A percentile compares a stretch with the other conserved stretches of the same genome.
Evolutionary conservation across 306 rosid species (phyloP).

Genomic region (Cicer judaicum): DNA sequence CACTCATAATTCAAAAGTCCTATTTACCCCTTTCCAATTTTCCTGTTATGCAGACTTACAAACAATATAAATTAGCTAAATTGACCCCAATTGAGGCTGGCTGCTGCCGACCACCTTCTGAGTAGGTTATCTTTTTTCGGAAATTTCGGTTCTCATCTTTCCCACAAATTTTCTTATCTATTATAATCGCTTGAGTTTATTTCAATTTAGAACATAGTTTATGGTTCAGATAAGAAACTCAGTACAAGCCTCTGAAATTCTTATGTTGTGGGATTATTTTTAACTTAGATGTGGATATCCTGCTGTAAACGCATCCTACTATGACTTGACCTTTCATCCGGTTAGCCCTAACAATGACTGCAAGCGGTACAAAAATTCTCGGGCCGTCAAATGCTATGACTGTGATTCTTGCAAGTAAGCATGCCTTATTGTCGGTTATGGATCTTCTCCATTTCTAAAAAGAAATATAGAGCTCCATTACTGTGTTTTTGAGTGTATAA

Average conservation of each 20-base stretch:
- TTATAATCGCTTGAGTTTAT: slow-evolving; percentile 21
- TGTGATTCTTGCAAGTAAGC: slow-evolving; percentile 98
- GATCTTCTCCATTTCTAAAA: background rate
- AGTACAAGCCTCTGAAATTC: slow-evolving; percentile 39
- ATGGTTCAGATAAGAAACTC: slow-evolving; percentile 26
- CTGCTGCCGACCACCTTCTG: slow-evolving; percentile 92
- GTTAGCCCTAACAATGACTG: slow-evolving; percentile 75
- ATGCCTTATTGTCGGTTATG: background rate
- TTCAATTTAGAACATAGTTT: slow-evolving; percentile 32
- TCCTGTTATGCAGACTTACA: slow-evolving; percentile 64
- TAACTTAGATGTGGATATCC: slow-evolving; percentile 87
- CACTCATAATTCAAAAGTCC: background rate
- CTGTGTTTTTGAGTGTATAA: background rate
- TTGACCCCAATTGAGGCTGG: slow-evolving; percentile 89
- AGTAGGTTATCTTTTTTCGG: slow-evolving; percentile 59
- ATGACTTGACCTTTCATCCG: slow-evolving; percentile 90
- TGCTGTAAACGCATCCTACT: slow-evolving; percentile 88
- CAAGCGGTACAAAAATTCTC: slow-evolving; percentile 82
- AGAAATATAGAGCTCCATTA: background rate
- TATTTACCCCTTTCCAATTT: slow-evolving; percentile 16
- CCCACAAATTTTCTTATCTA: slow-evolving; percentile 28
- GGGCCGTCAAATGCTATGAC: slow-evolving; percentile 76
- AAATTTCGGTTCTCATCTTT: background rate
- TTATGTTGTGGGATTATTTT: slow-evolving; percentile 38
- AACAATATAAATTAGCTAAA: slow-evolving; percentile 75